Percentiles rank a stretch among this genome's conserved stretches.
These are phyloP conservation scores for Linanthus parryae DNA, from an alignment of 148 eudicot genomes.

Conservation along the genomic window DNA sequence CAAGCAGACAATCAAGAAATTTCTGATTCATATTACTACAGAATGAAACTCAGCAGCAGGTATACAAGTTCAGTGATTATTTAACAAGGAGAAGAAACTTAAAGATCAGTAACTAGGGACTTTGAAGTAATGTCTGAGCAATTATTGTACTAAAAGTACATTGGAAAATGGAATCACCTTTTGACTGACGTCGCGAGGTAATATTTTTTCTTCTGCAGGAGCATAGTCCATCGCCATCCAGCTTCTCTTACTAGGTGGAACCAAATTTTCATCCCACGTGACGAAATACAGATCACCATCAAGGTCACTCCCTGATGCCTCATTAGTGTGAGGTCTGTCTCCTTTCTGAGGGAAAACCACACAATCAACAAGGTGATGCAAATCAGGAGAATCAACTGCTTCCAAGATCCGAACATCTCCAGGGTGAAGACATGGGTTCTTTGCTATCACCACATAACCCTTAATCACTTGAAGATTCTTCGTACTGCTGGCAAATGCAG, in stretches of 20 bases:
- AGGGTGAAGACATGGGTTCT: constrained; percentile 95
- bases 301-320: constrained; percentile 93
- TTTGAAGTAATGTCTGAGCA: too few species aligned
- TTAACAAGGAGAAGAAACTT: too few species aligned
- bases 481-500: constrained; percentile 40
- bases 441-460: constrained; percentile 66
- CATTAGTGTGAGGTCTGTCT: constrained; percentile 80
- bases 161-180: too few species aligned
- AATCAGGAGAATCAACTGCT: constrained; percentile 65
- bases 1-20: too few species aligned
- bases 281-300: constrained; percentile 95
- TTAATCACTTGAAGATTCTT: constrained; percentile 41
- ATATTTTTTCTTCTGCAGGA: constrained; percentile 35
- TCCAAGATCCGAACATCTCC: constrained; percentile 81
- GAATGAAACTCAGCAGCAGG: too few species aligned
- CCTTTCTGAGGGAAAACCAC: constrained; percentile 88
- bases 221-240: constrained; percentile 81
- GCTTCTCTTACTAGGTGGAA: constrained; percentile 80
- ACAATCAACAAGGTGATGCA: constrained; percentile 77
- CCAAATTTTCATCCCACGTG: constrained; percentile 72
- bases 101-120: too few species aligned
- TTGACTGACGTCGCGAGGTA: constrained; percentile 40
- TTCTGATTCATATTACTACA: too few species aligned
- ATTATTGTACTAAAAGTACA: too few species aligned
- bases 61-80: too few species aligned